A percentile compares a stretch with the other conserved stretches of the same genome.
Evolutionary conservation across 371 early-diverging fungal species (phyloP).

Genomic region (Phascolomyces articulosus): DNA sequence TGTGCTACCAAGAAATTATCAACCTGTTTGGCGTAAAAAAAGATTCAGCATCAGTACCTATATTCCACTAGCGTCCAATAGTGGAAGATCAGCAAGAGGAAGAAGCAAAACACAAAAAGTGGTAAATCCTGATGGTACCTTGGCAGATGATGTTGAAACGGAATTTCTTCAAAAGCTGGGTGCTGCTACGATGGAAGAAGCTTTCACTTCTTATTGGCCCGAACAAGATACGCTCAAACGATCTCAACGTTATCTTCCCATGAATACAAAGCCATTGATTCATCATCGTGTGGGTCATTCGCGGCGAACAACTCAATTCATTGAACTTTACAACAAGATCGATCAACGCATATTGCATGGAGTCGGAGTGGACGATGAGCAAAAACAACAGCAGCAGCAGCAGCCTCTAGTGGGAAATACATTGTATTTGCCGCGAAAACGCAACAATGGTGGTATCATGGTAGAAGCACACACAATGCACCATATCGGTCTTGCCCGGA

Average conservation of each 20-base stretch:
- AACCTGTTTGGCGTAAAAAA: constrained; percentile 45
- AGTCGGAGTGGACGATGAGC: background rate
- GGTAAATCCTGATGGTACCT: constrained; percentile 19
- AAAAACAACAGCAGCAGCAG: background rate
- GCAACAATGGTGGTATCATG: background rate
- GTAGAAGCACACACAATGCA: background rate
- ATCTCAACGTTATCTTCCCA: constrained; percentile 22
- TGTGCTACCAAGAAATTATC: constrained; percentile 51
- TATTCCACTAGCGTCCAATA: constrained; percentile 3
- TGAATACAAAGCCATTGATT: constrained; percentile 13
- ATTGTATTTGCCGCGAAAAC: background rate
- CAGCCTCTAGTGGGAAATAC: background rate
- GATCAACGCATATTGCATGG: constrained; percentile 39
- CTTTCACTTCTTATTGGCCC: constrained; percentile 27
- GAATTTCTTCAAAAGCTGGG: constrained; percentile 13
- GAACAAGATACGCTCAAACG: background rate
- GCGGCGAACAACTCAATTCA: constrained; percentile 25
- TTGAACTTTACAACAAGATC: constrained; percentile 22
- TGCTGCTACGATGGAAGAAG: constrained; percentile 15
- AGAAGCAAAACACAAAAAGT: background rate
- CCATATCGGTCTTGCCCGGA: too few relatives aligned
- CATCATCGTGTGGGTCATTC: constrained; percentile 29
- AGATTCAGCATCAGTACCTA: constrained; percentile 31
- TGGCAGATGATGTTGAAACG: constrained; percentile 10
- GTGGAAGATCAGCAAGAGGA: background rate